Evolutionary conservation across 2,329 filamentous ascomycete species (phyloP).

Genomic region (Bisporella sp.): DNA sequence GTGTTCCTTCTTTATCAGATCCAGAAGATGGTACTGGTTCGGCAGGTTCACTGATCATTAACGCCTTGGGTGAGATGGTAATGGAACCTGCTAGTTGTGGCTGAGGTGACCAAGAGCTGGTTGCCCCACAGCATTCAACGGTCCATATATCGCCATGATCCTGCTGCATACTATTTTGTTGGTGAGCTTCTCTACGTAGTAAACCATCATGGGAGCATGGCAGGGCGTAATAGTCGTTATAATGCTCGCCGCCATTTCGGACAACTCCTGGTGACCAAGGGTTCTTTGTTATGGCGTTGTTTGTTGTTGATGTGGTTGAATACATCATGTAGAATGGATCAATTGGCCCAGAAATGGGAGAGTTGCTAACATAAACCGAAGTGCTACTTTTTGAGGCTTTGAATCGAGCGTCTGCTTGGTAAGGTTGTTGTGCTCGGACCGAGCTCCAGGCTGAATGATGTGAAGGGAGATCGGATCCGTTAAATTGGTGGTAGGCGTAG

Average conservation of each 20-base stretch:
- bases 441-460: constrained; percentile 3
- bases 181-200: constrained; percentile 3
- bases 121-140: not conserved
- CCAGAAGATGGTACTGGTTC: not conserved
- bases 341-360: no score
- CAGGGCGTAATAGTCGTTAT: constrained; percentile 6
- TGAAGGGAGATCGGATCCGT: constrained; percentile 2
- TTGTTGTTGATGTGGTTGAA: no score
- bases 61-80: constrained; percentile 21
- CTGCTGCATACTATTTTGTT: constrained; percentile 2
- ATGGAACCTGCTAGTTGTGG: constrained; percentile 5
- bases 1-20: constrained; percentile 12
- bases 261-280: constrained; percentile 10
- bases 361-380: no score
- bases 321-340: no score
- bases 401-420: no score
- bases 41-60: constrained; percentile 4
- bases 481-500: constrained; percentile 4
- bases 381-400: no score
- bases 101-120: constrained; percentile 10
- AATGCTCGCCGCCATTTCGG: constrained; percentile 1
- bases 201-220: constrained; percentile 11
- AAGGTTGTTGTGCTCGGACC: not conserved
- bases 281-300: not conserved
- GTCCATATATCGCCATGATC: constrained; percentile 10